Evolutionary conservation across 257 asterid genomes (phyloP).

Genomic region (Verbena officinalis): DNA sequence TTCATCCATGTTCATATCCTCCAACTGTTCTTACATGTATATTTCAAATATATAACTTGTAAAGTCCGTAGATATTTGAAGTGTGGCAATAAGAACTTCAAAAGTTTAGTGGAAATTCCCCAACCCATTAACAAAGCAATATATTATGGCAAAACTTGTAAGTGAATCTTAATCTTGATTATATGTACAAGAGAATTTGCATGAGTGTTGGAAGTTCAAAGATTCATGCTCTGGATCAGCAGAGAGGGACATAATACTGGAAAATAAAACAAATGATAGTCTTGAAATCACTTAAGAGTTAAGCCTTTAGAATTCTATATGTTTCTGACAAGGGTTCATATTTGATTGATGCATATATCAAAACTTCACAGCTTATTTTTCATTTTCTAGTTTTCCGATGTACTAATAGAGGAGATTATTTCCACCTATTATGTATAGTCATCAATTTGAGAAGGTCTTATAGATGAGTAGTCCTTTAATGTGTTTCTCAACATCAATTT

Average conservation of each 20-base stretch:
- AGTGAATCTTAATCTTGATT: conserved; percentile 1
- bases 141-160: neutral
- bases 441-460: neutral
- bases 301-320: no score
- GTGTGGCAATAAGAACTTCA: conserved; percentile 8
- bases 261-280: no score
- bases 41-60: conserved; percentile 14
- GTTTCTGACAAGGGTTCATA: neutral
- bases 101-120: conserved; percentile 3
- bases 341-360: neutral
- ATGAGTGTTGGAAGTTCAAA: conserved; percentile 1
- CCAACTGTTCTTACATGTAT: conserved; percentile 55
- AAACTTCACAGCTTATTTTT: neutral
- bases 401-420: neutral
- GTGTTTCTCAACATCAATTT: neutral
- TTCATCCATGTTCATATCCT: conserved; percentile 95
- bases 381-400: neutral
- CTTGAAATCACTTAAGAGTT: no score
- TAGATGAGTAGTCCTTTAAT: neutral
- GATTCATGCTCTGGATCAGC: neutral
- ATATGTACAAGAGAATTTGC: neutral
- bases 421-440: neutral
- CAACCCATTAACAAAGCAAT: neutral
- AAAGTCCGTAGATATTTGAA: neutral
- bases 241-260: no score